Evolutionary conservation across 208 protist genomes (phyloP).

Genomic region (Angomonas deanei): DNA sequence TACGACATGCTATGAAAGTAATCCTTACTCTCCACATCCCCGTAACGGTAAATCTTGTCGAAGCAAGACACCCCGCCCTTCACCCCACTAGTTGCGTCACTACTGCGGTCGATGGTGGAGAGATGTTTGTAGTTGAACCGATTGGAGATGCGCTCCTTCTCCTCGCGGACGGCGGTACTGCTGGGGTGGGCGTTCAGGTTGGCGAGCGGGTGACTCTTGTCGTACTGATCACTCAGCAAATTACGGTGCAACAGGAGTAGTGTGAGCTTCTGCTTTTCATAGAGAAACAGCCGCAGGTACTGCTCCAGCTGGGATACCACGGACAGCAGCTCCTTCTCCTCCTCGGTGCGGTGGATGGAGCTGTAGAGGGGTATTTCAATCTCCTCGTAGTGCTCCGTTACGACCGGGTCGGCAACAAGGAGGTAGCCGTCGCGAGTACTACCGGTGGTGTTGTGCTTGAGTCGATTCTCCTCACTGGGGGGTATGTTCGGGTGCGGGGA

Average conservation of each 20-base stretch:
- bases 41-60: neutral
- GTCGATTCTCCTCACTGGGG: constrained; percentile 22
- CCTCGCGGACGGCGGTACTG: neutral
- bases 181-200: neutral
- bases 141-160: neutral
- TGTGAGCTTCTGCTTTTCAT: neutral
- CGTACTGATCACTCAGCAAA: neutral
- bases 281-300: neutral
- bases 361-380: constrained; percentile 37
- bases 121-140: neutral
- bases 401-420: constrained; percentile 59
- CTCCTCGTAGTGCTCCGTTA: constrained; percentile 84
- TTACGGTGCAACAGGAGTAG: neutral
- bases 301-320: neutral
- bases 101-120: neutral
- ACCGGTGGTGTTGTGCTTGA: constrained; percentile 1
- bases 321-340: neutral
- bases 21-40: neutral
- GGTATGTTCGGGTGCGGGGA: constrained; percentile 40
- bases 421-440: constrained; percentile 70
- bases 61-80: constrained; percentile 2
- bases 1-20: neutral
- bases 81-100: too few relatives aligned
- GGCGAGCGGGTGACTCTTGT: neutral
- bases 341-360: too few relatives aligned